Conservation (phyloP, 345 rosid species). For the Hibiscus mutabilis region DNA sequence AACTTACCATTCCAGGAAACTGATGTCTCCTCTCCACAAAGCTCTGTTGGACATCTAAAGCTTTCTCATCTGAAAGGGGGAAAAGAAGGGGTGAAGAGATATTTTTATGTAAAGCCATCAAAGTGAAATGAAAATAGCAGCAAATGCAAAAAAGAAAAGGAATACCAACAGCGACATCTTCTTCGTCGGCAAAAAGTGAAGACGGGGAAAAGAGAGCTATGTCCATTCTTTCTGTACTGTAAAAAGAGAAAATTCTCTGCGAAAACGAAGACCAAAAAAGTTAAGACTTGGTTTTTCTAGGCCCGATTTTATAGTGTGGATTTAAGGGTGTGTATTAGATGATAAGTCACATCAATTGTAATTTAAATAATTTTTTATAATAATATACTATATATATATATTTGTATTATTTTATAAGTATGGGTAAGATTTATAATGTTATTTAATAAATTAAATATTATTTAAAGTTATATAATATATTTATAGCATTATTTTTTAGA, state of each 20-base stretch:
- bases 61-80: slow-evolving; percentile 33
- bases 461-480: too few relatives aligned
- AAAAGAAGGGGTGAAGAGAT: not conserved
- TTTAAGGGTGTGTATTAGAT: too few relatives aligned
- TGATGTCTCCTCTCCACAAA: slow-evolving; percentile 76
- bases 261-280: not conserved
- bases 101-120: not conserved
- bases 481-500: too few relatives aligned
- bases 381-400: too few relatives aligned
- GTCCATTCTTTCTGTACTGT: slow-evolving; percentile 44
- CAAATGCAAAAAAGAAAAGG: slow-evolving; percentile 1
- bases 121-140: not conserved
- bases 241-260: not conserved
- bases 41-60: slow-evolving; percentile 38
- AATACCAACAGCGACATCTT: slow-evolving; percentile 34
- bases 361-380: too few relatives aligned
- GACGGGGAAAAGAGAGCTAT: slow-evolving; percentile 92
- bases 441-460: too few relatives aligned
- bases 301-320: too few relatives aligned
- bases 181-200: slow-evolving; percentile 64
- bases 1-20: slow-evolving; percentile 72
- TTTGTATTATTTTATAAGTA: too few relatives aligned
- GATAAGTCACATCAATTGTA: too few relatives aligned
- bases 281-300: too few relatives aligned
- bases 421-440: too few relatives aligned